These are phyloP conservation scores for Thalia dealbata DNA, from an alignment of 176 grass and related monocot species.

Conservation along the genomic window DNA sequence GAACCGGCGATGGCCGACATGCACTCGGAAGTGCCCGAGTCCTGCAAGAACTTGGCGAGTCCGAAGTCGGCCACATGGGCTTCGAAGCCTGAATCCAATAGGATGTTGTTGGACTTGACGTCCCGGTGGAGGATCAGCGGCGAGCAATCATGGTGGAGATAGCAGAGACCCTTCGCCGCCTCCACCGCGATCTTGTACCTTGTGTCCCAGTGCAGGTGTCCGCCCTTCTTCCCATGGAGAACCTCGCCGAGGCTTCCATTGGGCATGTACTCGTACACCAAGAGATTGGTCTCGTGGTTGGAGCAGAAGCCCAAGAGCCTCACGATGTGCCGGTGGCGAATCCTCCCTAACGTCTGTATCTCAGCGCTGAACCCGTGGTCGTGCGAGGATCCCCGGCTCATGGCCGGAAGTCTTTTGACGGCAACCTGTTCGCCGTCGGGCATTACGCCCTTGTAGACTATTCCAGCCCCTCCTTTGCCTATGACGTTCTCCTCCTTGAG, in stretches of 20 bases:
- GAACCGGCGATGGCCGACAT: slow-evolving; percentile 97
- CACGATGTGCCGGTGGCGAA: slow-evolving; percentile 88
- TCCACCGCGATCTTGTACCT: slow-evolving; percentile 81
- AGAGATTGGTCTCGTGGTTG: slow-evolving; percentile 75
- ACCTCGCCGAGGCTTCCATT: slow-evolving; percentile 95
- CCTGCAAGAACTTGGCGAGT: slow-evolving; percentile 8
- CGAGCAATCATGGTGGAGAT: slow-evolving; percentile 91
- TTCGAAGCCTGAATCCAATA: slow-evolving; percentile 20
- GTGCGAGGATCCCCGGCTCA: slow-evolving; percentile 71
- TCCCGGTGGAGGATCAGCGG: slow-evolving; percentile 69
- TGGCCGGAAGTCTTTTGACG: slow-evolving; percentile 65
- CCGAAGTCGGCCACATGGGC: slow-evolving; percentile 1
- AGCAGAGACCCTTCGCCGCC: slow-evolving; percentile 94
- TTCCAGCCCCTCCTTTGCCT: slow-evolving; percentile 88
- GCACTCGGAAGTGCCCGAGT: slow-evolving; percentile 48
- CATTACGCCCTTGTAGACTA: slow-evolving; percentile 88
- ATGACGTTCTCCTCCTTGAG: slow-evolving; percentile 95
- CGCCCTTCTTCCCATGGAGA: slow-evolving; percentile 89
- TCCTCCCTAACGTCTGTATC: slow-evolving; percentile 92
- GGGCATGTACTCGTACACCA: slow-evolving; percentile 95
- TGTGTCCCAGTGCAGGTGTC: slow-evolving; percentile 75
- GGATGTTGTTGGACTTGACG: slow-evolving; percentile 96
- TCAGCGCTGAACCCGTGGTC: slow-evolving; percentile 92
- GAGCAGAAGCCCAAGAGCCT: slow-evolving; percentile 80
- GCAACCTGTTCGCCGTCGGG: slow-evolving; percentile 73